Evolutionary conservation across 148 eudicot genomes (phyloP).

Genomic region (Vaccinium corymbosum): DNA sequence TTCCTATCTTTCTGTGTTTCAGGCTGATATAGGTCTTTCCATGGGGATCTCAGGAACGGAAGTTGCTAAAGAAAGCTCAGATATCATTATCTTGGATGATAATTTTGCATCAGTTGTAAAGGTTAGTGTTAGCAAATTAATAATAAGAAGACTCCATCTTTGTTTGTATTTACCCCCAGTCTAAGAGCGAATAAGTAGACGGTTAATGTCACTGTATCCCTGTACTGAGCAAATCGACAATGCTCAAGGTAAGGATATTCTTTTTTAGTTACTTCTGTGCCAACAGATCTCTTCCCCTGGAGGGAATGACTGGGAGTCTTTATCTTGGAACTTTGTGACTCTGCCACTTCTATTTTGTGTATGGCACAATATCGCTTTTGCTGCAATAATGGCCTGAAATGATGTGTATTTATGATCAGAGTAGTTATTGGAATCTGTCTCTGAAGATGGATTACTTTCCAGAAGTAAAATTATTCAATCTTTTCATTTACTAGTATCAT

Average conservation of each 20-base stretch:
- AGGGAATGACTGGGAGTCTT: background rate
- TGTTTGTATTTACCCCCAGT: too few relatives aligned
- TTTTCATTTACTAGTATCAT: background rate
- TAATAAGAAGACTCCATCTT: too few relatives aligned
- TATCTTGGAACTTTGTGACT: background rate
- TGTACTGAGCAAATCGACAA: too few relatives aligned
- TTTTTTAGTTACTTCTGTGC: too few relatives aligned
- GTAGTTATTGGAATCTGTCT: background rate
- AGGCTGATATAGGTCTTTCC: slow-evolving; percentile 97
- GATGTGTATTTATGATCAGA: background rate
- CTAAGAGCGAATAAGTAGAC: too few relatives aligned
- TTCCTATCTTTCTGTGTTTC: slow-evolving; percentile 20
- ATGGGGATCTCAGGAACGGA: slow-evolving; percentile 98
- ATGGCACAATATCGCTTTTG: background rate
- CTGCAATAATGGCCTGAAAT: background rate
- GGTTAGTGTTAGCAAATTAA: slow-evolving; percentile 34
- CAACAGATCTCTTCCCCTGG: too few relatives aligned
- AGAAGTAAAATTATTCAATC: background rate
- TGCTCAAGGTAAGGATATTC: too few relatives aligned
- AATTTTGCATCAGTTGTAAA: slow-evolving; percentile 91
- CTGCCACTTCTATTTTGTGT: background rate
- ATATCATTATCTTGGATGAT: slow-evolving; percentile 89
- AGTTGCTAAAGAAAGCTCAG: slow-evolving; percentile 97
- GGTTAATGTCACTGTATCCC: too few relatives aligned
- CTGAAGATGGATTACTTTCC: background rate